These are phyloP conservation scores for Conticribra guillardii DNA, from an alignment of 108 stramenopile genomes.

Conservation along the genomic window DNA sequence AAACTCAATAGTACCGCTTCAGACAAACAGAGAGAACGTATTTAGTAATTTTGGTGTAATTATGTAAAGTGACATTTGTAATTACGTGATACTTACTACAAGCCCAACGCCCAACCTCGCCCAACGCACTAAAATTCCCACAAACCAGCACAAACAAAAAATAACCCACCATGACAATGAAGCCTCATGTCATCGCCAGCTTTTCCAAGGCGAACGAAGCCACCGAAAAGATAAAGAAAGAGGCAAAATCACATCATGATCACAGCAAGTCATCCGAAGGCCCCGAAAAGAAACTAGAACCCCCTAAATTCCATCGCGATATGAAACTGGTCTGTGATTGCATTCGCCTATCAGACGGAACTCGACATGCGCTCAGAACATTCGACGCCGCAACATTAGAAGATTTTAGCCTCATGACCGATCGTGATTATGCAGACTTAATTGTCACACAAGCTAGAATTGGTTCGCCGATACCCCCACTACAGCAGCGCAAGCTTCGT, in stretches of 20 bases:
- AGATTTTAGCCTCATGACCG: slow-evolving; percentile 35
- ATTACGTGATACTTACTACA: too few relatives aligned
- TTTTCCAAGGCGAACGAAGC: too few relatives aligned
- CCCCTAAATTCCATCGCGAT: slow-evolving; percentile 20
- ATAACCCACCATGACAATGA: too few relatives aligned
- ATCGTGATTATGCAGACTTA: slow-evolving; percentile 22
- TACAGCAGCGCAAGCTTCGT: slow-evolving; percentile 24
- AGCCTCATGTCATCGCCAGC: too few relatives aligned
- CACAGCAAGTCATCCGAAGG: neutral
- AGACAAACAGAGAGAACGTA: too few relatives aligned
- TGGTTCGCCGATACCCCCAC: slow-evolving; percentile 21
- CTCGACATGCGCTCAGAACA: slow-evolving; percentile 21
- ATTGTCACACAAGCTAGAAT: slow-evolving; percentile 15
- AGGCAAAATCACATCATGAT: neutral
- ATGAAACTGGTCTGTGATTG: slow-evolving; percentile 26
- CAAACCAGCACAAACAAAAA: too few relatives aligned
- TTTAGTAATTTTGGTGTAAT: too few relatives aligned
- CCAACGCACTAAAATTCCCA: too few relatives aligned
- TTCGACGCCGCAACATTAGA: slow-evolving; percentile 29
- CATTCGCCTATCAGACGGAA: slow-evolving; percentile 23
- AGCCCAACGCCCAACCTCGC: too few relatives aligned
- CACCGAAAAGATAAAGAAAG: neutral
- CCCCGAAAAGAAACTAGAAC: slow-evolving; percentile 12
- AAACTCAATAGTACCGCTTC: too few relatives aligned
- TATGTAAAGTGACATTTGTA: too few relatives aligned